Evolutionary conservation across 768 basidiomycete genomes (phyloP), one percentile per base, ranked within the genome.

Genomic region (Tylopilus plumbeoviolaceoides): DNA sequence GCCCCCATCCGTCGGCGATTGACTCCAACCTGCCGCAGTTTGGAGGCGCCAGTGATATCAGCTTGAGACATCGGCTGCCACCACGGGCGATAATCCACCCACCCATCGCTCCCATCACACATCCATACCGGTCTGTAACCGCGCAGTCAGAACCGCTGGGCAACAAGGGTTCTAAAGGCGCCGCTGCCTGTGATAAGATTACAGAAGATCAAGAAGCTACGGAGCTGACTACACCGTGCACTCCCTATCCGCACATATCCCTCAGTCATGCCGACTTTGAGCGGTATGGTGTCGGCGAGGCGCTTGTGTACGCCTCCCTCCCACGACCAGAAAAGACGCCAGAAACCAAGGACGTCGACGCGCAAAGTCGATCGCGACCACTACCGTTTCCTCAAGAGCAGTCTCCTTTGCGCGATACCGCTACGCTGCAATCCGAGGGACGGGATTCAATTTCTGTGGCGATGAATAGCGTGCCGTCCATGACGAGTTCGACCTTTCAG

Each of bases 241-340:
- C 31, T 3, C 15, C 42, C 17, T 7, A 53, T 33, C 58, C 62
- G 7, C 64, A 68, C 25, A 43, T 66, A 43, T 69, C 70, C 10
- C 54, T 69, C 39, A 68, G 48, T 31, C 56, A 64, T 43, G 21
- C 56, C 18, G 56, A 71, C 35, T 70, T 78, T 55, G 77, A 80
- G 66, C 76, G 70, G 23, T 78, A 82, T 38, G 83, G 81, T 11
- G 76, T 88, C 8, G 85, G 80, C 9, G 85, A 87, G 54, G 80
- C 82, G 17, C 72, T 90, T 33, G 78, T 76, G 3, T 78, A 78
- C 59, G 71, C 77, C 52, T 70, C 71, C 40, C 54, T 43, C 43
- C 44, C 56, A 4, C 46, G 18, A 11, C 14, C 56, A 25, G 27
- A 21, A 4, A 40, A 27, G 9, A 20, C 17, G 11, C 1, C 25